A percentile compares a stretch with the other conserved stretches of the same genome.
These are phyloP conservation scores for Ilex aquifolium DNA, from an alignment of 257 asterid genomes.

Conservation along the genomic window DNA sequence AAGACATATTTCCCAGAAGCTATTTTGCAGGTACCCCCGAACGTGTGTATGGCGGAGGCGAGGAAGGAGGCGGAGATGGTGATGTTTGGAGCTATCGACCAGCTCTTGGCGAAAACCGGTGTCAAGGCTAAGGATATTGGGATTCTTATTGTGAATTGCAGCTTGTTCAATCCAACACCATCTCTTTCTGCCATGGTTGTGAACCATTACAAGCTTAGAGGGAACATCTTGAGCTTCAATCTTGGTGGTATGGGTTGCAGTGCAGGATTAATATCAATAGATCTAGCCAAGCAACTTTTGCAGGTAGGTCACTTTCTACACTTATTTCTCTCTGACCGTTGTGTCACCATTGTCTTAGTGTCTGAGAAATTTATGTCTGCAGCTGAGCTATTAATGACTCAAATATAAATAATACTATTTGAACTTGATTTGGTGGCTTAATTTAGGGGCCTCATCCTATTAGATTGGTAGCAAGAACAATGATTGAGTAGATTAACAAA, in stretches of 20 bases:
- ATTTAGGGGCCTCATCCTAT: too few relatives aligned
- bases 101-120: constrained; percentile 50
- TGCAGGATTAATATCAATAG: constrained; percentile 75
- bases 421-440: too few relatives aligned
- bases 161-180: constrained; percentile 70
- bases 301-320: constrained; percentile 29
- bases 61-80: constrained; percentile 65
- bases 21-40: constrained; percentile 38
- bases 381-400: too few relatives aligned
- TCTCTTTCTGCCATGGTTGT: constrained; percentile 72
- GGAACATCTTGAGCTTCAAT: constrained; percentile 61
- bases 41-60: constrained; percentile 57
- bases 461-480: too few relatives aligned
- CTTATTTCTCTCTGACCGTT: neutral
- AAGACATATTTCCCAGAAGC: constrained; percentile 64
- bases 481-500: too few relatives aligned
- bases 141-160: constrained; percentile 66
- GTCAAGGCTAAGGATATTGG: constrained; percentile 64
- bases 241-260: constrained; percentile 95
- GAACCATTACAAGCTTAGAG: constrained; percentile 67
- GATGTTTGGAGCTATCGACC: constrained; percentile 74
- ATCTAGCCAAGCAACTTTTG: constrained; percentile 74
- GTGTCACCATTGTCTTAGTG: too few relatives aligned
- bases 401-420: too few relatives aligned
- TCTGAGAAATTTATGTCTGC: neutral